Conservation (phyloP, 2,329 filamentous ascomycete species). For the Pseudopyricularia cyperi region DNA sequence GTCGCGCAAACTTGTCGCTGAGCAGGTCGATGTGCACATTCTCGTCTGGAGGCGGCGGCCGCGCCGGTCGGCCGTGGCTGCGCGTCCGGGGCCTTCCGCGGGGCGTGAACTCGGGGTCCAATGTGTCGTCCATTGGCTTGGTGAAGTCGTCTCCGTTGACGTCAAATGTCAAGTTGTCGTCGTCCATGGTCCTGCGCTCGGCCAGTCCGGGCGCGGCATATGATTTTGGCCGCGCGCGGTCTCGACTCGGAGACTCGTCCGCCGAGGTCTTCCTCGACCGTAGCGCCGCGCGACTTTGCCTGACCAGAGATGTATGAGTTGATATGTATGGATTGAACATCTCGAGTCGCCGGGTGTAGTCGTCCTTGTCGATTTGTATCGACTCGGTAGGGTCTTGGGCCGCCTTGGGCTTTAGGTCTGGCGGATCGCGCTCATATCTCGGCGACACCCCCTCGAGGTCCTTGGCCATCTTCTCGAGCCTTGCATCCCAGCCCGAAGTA, state of each 20-base stretch:
- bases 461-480: neutral
- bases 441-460: neutral
- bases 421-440: neutral
- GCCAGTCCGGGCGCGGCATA: neutral
- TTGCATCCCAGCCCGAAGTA: neutral
- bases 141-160: neutral
- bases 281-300: neutral
- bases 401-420: neutral
- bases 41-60: conserved; percentile 6
- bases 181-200: neutral
- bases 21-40: conserved; percentile 29
- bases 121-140: neutral
- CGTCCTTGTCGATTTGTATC: conserved; percentile 10
- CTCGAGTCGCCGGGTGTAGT: conserved; percentile 5
- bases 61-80: neutral
- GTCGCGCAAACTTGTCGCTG: conserved; percentile 28
- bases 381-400: neutral
- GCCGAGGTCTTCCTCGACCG: neutral
- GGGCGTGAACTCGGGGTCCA: neutral
- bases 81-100: neutral
- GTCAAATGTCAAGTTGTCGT: neutral
- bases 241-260: neutral
- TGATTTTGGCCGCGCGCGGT: neutral
- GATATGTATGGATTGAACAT: neutral
- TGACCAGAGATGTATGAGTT: neutral